Evolutionary conservation across 1,284 basidiomycete genomes (phyloP).

Genomic region (Rhodotorula sp.): DNA sequence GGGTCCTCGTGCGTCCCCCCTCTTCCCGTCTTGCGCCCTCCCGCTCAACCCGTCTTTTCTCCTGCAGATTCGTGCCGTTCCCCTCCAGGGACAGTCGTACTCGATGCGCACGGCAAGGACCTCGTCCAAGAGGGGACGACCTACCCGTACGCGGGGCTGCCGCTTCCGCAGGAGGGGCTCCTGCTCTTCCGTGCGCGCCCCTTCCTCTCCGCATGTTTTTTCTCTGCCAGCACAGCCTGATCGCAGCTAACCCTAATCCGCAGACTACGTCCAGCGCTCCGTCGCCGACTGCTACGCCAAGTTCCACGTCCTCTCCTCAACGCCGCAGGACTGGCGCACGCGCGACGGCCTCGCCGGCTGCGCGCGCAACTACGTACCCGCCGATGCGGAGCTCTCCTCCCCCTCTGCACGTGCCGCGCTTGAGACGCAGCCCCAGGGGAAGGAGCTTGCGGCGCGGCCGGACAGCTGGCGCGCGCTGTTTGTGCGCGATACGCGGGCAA

Average conservation of each 20-base stretch:
- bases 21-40: neutral
- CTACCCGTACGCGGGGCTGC: constrained; percentile 30
- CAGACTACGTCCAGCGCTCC: constrained; percentile 38
- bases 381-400: constrained; percentile 15
- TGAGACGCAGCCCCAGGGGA: neutral
- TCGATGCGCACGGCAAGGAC: constrained; percentile 18
- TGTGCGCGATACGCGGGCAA: constrained; percentile 19
- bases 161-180: constrained; percentile 27
- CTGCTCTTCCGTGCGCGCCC: constrained; percentile 21
- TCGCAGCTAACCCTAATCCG: neutral
- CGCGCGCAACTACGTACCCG: constrained; percentile 35
- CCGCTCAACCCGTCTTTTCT: no score
- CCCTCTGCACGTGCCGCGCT: neutral
- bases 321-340: constrained; percentile 33
- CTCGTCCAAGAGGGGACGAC: constrained; percentile 2
- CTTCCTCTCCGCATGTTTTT: neutral
- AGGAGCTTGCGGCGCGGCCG: constrained; percentile 17
- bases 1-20: constrained; percentile 27
- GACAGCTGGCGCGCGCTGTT: constrained; percentile 26
- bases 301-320: constrained; percentile 22
- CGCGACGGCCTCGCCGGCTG: constrained; percentile 35
- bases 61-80: constrained; percentile 31
- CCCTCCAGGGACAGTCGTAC: constrained; percentile 18
- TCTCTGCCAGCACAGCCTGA: no score
- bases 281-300: constrained; percentile 33